Evolutionary conservation across 768 basidiomycete genomes (phyloP).

Genomic region (Dentipellis sp.): DNA sequence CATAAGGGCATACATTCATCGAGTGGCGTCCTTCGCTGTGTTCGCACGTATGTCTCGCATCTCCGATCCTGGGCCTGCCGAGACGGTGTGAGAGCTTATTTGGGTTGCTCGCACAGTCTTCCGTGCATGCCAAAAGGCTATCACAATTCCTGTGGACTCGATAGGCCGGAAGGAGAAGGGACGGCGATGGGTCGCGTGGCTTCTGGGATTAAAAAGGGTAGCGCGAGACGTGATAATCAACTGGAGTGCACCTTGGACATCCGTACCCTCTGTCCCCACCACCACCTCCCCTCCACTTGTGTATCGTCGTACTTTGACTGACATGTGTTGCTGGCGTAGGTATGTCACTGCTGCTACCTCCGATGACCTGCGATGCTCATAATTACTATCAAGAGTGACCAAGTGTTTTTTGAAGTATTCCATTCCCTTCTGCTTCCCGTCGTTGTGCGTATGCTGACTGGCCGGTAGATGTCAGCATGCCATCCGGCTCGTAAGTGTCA

Average conservation of each 20-base stretch:
- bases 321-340: background rate
- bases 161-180: background rate
- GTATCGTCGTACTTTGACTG: background rate
- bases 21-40: too few species aligned
- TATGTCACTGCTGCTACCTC: background rate
- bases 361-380: background rate
- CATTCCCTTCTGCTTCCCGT: background rate
- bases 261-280: background rate
- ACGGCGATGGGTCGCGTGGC: background rate
- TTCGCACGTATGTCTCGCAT: too few species aligned
- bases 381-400: background rate
- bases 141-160: background rate
- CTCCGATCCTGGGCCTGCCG: too few species aligned
- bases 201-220: background rate
- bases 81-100: too few species aligned
- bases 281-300: background rate
- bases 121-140: background rate
- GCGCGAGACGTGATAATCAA: background rate
- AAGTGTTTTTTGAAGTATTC: background rate
- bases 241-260: background rate
- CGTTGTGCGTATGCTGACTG: background rate
- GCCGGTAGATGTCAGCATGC: background rate
- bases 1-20: too few species aligned
- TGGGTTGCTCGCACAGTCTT: too few species aligned
- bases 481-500: background rate